These are phyloP conservation scores for Euphorbia celastroides DNA, from an alignment of 441 rosid genomes.

Conservation along the genomic window DNA sequence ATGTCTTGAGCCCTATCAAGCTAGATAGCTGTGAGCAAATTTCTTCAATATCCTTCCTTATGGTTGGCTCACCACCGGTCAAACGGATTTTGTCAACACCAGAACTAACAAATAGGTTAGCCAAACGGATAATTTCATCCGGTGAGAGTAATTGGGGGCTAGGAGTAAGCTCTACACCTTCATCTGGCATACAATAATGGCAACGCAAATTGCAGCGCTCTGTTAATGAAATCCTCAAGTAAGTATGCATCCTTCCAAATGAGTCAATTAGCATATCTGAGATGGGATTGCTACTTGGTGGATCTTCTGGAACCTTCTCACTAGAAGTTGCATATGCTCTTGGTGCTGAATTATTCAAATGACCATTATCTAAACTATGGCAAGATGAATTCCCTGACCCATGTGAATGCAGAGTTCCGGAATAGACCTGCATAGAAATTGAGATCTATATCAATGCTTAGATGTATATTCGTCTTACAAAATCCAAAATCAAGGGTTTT, in stretches of 20 bases:
- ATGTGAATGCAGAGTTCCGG: conserved; percentile 14
- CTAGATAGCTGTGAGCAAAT: conserved; percentile 58
- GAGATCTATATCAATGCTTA: background rate
- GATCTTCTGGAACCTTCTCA: conserved; percentile 39
- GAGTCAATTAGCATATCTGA: conserved; percentile 82
- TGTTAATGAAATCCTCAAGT: conserved; percentile 82
- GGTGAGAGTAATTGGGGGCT: conserved; percentile 50
- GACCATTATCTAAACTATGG: background rate
- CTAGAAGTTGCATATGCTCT: conserved; percentile 33
- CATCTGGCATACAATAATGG: conserved; percentile 89
- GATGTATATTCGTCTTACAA: background rate
- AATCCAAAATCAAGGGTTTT: background rate
- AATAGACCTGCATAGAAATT: conserved; percentile 21
- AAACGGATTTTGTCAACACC: conserved; percentile 86
- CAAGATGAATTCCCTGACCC: conserved; percentile 1
- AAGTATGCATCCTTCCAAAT: conserved; percentile 81
- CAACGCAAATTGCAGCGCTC: conserved; percentile 91
- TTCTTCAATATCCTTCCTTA: conserved; percentile 76
- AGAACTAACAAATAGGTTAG: conserved; percentile 64
- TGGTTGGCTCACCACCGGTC: conserved; percentile 92
- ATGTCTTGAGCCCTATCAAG: conserved; percentile 68
- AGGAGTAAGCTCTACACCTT: conserved; percentile 83
- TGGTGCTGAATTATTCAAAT: conserved; percentile 12
- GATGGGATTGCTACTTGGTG: conserved; percentile 28
- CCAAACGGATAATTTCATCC: conserved; percentile 63